phyloP scores from a whole-genome alignment of 2,329 filamentous ascomycete species.

The Metarhizium guizhouense region DNA sequence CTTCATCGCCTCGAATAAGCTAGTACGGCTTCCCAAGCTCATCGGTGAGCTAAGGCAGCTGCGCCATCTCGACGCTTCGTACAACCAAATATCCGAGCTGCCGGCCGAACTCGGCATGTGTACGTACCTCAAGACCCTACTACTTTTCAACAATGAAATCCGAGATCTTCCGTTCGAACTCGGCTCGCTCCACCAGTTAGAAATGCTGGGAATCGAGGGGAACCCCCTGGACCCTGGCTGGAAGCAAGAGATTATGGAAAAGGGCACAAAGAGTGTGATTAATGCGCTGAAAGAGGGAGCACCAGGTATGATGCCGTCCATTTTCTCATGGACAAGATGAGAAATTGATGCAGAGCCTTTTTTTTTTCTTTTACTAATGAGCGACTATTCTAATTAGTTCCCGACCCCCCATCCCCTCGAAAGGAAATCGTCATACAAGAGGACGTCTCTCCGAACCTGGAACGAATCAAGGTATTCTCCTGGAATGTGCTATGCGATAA shows the following conservation, averaged over 20 bases:
- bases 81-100: conserved; percentile 74
- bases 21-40: conserved; percentile 66
- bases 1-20: conserved; percentile 88
- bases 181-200: conserved; percentile 79
- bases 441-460: conserved; percentile 47
- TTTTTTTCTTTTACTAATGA: not conserved
- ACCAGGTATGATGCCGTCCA: conserved; percentile 53
- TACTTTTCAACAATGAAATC: conserved; percentile 87
- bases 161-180: conserved; percentile 75
- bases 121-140: conserved; percentile 75
- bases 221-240: conserved; percentile 72
- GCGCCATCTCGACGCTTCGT: conserved; percentile 76
- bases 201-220: conserved; percentile 84
- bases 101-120: conserved; percentile 96
- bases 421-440: conserved; percentile 71
- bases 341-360: not conserved
- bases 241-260: conserved; percentile 76
- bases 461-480: conserved; percentile 77
- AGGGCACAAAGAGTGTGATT: conserved; percentile 79
- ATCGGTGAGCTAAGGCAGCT: conserved; percentile 79
- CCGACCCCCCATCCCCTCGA: conserved; percentile 66
- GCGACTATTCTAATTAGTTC: conserved; percentile 43
- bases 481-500: conserved; percentile 97
- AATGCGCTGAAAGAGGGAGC: conserved; percentile 75
- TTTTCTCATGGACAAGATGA: conserved; percentile 8